Percentiles rank a stretch among this genome's conserved stretches.
Conservation (phyloP, 257 asterid genomes). For the Cynanchum wilfordii region DNA sequence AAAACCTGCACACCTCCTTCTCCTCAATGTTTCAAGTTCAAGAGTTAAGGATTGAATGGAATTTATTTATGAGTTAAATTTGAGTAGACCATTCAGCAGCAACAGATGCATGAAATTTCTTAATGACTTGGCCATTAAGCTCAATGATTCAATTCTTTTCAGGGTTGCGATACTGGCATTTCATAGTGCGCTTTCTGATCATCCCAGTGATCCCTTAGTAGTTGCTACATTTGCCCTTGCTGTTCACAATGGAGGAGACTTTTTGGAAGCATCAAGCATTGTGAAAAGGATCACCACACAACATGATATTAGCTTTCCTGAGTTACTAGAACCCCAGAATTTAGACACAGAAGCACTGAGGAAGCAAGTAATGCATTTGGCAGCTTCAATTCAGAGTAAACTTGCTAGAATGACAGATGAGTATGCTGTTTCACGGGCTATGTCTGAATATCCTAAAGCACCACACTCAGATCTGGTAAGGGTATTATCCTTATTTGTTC, state of each 20-base stretch:
- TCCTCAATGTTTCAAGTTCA: no score
- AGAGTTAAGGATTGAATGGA: no score
- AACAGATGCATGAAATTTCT: neutral
- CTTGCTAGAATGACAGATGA: constrained; percentile 57
- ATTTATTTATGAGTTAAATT: neutral
- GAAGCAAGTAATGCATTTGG: constrained; percentile 48
- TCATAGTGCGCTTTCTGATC: constrained; percentile 69
- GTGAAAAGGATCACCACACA: constrained; percentile 48
- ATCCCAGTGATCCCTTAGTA: constrained; percentile 68
- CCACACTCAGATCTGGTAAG: constrained; percentile 78
- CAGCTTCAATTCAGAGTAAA: constrained; percentile 50
- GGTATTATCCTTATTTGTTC: neutral
- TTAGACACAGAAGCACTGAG: constrained; percentile 30
- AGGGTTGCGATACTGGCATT: constrained; percentile 86
- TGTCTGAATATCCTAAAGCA: constrained; percentile 82
- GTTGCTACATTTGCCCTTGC: constrained; percentile 74
- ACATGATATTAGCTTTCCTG: constrained; percentile 49
- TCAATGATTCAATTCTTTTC: constrained; percentile 24
- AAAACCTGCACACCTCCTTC: no score
- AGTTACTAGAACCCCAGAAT: constrained; percentile 42
- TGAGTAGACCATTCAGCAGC: neutral
- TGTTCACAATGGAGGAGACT: constrained; percentile 76
- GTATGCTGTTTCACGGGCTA: constrained; percentile 67
- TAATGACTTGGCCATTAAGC: constrained; percentile 2
- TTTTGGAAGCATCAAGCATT: constrained; percentile 62